These are phyloP conservation scores for Gillenia trifoliata DNA, from an alignment of 306 rosid species.

Conservation along the genomic window DNA sequence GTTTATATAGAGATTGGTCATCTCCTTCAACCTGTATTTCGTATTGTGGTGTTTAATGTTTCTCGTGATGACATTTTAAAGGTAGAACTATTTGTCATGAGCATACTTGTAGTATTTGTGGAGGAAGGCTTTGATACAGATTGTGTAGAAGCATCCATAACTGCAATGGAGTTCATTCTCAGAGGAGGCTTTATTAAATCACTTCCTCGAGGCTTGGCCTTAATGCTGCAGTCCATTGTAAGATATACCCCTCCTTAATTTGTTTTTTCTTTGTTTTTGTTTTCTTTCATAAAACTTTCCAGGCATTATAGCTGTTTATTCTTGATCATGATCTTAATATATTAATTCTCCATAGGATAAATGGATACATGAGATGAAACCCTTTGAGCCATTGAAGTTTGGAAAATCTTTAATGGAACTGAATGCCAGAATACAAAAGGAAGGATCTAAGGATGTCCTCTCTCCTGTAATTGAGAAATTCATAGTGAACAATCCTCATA, in stretches of 20 bases:
- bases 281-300: neutral
- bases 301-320: neutral
- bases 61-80: conserved; percentile 68
- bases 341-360: conserved; percentile 53
- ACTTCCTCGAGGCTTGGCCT: conserved; percentile 91
- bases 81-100: conserved; percentile 68
- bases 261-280: neutral
- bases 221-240: conserved; percentile 96
- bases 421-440: conserved; percentile 72
- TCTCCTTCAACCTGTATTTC: conserved; percentile 93
- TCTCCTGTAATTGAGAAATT: conserved; percentile 85
- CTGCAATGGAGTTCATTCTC: conserved; percentile 93
- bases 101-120: conserved; percentile 56
- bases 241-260: conserved; percentile 22
- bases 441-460: conserved; percentile 85
- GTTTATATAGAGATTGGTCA: conserved; percentile 71
- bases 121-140: conserved; percentile 85
- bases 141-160: conserved; percentile 97
- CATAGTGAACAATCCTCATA: conserved; percentile 81
- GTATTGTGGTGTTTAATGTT: conserved; percentile 68
- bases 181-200: conserved; percentile 96
- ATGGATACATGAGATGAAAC: conserved; percentile 97
- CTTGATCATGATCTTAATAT: conserved; percentile 4
- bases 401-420: conserved; percentile 79
- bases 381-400: conserved; percentile 86